Base-by-base conservation (phyloP, 148 eudicot genomes). In the Rhododendron griersonianum region DNA sequence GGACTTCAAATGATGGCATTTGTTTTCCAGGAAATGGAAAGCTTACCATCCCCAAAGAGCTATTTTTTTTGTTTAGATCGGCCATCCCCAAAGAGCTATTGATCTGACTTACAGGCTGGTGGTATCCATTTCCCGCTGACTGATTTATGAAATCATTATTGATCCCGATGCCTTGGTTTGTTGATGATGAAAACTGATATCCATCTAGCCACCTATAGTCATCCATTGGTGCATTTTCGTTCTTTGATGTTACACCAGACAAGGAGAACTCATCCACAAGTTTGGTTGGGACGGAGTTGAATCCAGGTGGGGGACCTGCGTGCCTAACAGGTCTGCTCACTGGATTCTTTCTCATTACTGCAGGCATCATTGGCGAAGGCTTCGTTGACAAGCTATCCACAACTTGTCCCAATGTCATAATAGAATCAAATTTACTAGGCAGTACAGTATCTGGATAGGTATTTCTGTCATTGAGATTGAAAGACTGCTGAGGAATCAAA, bases 1-100 rank as follows among this genome's bases (percentile, higher is more conserved):
- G 93, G 81, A 83, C 88, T 65, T 89, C 93, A 87, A 90, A 18
- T 37, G 89, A 37, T 7, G 96, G 89, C 28, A 90, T 87, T 89
- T 97, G 99, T 89, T 97, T 96, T 71, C 98, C 99, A 84, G 99
- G 99, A 82, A 95, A 97, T 83, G 99, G 99, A 87, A 97, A 95
- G 90, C 83, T 90, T 21, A 89, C 84, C 53, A 88, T 89, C 80
- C 92, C 98, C 74, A 87, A 83, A 14, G 90, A 81, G 83, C 88
- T 89, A 84, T 87, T 88, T 47, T 7, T 47, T 47, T 47, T 47
- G 50, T 47, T 47, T 47, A 7, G 50, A 47, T 47, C 50, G 11
- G 50, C 84, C 53, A 88, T 89, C 81, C 92, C 98, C 74, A 87
- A 84, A 16, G 90, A 81, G 83, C 88, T 89, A 84, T 87, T 88